A percentile compares a stretch with the other conserved stretches of the same genome.
These are phyloP conservation scores for Boehmeria nivea DNA, from an alignment of 306 rosid species.

Conservation along the genomic window DNA sequence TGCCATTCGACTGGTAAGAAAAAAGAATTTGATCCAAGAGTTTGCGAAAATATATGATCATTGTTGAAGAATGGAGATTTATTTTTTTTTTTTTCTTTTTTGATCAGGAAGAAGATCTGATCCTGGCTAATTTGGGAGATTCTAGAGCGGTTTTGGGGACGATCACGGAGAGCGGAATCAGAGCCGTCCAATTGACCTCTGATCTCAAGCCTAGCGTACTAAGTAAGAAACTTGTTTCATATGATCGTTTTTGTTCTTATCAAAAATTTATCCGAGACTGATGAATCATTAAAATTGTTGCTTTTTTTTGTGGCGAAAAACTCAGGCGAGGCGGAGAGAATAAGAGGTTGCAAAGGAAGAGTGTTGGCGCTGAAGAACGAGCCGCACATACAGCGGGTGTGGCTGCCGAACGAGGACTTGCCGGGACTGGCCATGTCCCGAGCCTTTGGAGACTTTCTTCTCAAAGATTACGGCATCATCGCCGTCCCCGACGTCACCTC, in stretches of 20 bases:
- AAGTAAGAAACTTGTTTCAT: constrained; percentile 29
- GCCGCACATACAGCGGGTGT: constrained; percentile 55
- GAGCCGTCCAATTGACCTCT: constrained; percentile 55
- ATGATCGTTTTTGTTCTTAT: too few relatives aligned
- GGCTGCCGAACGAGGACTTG: constrained; percentile 43
- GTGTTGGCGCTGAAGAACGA: constrained; percentile 54
- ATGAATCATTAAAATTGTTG: not conserved
- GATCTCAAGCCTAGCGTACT: constrained; percentile 72
- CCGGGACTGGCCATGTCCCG: constrained; percentile 87
- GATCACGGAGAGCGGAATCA: constrained; percentile 32
- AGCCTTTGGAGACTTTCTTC: constrained; percentile 72
- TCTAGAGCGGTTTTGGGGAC: constrained; percentile 81
- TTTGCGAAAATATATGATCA: too few relatives aligned
- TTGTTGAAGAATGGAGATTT: not conserved
- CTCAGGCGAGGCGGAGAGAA: constrained; percentile 60
- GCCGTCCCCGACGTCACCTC: constrained; percentile 49
- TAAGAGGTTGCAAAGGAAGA: constrained; percentile 50
- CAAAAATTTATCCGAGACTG: not conserved
- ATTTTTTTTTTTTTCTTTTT: not conserved
- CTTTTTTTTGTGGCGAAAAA: not conserved
- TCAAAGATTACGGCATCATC: constrained; percentile 64
- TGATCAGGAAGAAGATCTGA: constrained; percentile 52
- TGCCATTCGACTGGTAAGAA: constrained; percentile 47
- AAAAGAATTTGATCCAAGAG: not conserved
- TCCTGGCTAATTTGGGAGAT: constrained; percentile 75